Percentiles rank a stretch among this genome's conserved stretches.
These are phyloP conservation scores for Aureobasidium zeae DNA, from an alignment of 2,329 filamentous ascomycete genomes.

Conservation along the genomic window DNA sequence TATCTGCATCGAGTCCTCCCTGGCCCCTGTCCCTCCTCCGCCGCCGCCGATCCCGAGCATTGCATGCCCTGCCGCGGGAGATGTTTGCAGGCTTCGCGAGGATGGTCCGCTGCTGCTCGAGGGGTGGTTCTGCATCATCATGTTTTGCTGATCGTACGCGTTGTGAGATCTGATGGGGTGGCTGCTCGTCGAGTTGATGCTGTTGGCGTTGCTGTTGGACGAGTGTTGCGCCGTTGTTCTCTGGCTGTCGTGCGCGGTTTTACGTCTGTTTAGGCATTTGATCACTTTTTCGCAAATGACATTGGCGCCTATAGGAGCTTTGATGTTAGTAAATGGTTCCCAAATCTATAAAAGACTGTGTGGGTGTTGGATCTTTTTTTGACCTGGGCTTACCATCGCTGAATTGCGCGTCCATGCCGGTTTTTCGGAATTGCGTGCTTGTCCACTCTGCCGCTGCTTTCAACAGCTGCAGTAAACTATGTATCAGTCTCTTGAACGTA, in stretches of 20 bases:
- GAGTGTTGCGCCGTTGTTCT: background rate
- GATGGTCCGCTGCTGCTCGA: conserved; percentile 12
- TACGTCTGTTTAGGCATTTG: background rate
- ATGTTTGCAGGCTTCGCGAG: background rate
- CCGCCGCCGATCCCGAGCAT: background rate
- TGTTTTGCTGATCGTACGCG: background rate
- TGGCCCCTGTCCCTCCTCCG: too few relatives aligned
- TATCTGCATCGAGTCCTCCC: too few relatives aligned
- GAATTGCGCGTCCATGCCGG: conserved; percentile 8
- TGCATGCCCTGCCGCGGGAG: too few relatives aligned
- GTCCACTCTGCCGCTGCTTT: conserved; percentile 6
- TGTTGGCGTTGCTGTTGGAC: background rate
- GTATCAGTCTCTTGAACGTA: background rate
- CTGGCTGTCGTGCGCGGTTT: background rate
- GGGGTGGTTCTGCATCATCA: background rate
- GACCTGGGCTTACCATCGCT: background rate
- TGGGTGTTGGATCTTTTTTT: too few relatives aligned
- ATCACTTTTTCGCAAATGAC: background rate
- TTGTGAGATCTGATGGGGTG: too few relatives aligned
- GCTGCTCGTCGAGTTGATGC: background rate
- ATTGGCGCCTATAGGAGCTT: background rate
- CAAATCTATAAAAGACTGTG: background rate
- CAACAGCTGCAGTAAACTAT: background rate
- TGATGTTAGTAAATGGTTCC: background rate
- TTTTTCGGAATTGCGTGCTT: background rate